Evolutionary conservation across 179 eudicot genomes (phyloP).

Genomic region (Nepenthes alata): DNA sequence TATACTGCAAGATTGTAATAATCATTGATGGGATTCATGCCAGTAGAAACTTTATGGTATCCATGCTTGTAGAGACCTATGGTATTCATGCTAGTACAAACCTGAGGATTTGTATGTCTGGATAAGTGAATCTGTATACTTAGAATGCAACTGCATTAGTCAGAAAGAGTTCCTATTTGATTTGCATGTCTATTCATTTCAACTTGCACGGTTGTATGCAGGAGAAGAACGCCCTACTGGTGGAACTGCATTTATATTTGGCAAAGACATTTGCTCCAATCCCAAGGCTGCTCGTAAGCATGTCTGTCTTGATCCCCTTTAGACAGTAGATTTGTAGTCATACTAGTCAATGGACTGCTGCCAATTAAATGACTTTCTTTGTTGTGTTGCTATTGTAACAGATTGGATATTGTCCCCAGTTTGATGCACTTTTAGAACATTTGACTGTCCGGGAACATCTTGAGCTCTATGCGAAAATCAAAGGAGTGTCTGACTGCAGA

Average conservation of each 20-base stretch:
- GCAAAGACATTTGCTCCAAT: constrained; percentile 59
- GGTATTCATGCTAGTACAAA: no score
- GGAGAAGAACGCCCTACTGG: constrained; percentile 83
- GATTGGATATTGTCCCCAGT: constrained; percentile 99
- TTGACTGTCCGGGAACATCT: constrained; percentile 86
- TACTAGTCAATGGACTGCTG: neutral
- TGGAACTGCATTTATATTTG: constrained; percentile 86
- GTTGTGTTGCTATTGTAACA: constrained; percentile 17
- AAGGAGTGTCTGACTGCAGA: constrained; percentile 60
- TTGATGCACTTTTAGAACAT: constrained; percentile 88
- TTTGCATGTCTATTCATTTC: neutral
- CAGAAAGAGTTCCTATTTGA: no score
- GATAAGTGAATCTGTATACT: neutral
- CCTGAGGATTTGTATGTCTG: no score
- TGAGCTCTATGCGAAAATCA: constrained; percentile 86
- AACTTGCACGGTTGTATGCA: constrained; percentile 19
- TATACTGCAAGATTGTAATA: no score
- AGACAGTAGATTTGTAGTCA: neutral
- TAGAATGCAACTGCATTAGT: no score
- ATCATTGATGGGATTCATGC: no score
- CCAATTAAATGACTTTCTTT: constrained; percentile 8
- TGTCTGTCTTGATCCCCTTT: constrained; percentile 32
- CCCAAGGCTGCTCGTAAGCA: constrained; percentile 76
- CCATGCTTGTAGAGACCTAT: no score
- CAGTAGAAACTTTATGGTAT: no score